Evolutionary conservation across 1,139 yeast genomes (phyloP), one percentile per base, ranked within the genome.

Genomic region (Geotrichum cucujoidarum): DNA sequence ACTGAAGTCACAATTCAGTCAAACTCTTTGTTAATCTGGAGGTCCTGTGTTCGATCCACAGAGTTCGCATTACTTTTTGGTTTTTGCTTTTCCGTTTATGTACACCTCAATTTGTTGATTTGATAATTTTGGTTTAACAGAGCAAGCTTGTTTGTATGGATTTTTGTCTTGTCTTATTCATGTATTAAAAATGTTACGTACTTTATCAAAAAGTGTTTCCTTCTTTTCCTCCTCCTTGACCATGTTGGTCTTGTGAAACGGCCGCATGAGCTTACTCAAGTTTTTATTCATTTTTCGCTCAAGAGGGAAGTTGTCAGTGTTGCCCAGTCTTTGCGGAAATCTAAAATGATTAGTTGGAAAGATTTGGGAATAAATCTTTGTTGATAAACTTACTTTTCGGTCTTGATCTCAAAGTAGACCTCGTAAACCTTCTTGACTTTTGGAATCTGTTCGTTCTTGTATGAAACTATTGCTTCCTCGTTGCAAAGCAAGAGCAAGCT

Each of bases 41-140:
- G 88, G 90, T 83, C 88, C 83, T 81, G 89, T 81, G 90, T 83
- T 83, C 90, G 84, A 83, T 81, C 89, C 90, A 81, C 90, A 82
- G 84, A 82, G 78, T 72, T 79, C 87, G 89, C 90, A 83, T 3
- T 5, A 7, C 17, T 31, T 31, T 31, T 31, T 6, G 13, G 6
- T 30, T n/a, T 6, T 6, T 30, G 13, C 6, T 30, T n/a, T 30
- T 30, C 30, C 13, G 13, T 7, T 13, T 25, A 25, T 25, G n/a
- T n/a, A n/a, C n/a, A n/a, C n/a, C 30, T 8, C 33, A 6, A 30
- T 14, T n/a, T 30, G 13, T n/a, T 30, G 5, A 30, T 30, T 30
- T 30, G 37, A 18, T n/a, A n/a, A n/a, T n/a, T n/a, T n/a, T 5
- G 4, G 16, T 11, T 30, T 30, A 4, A 16, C 14, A 11, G 14